A percentile compares a stretch with the other conserved stretches of the same genome.
phyloP scores from a whole-genome alignment of 768 basidiomycete genomes.

The Coprinellus aureogranulatus region DNA sequence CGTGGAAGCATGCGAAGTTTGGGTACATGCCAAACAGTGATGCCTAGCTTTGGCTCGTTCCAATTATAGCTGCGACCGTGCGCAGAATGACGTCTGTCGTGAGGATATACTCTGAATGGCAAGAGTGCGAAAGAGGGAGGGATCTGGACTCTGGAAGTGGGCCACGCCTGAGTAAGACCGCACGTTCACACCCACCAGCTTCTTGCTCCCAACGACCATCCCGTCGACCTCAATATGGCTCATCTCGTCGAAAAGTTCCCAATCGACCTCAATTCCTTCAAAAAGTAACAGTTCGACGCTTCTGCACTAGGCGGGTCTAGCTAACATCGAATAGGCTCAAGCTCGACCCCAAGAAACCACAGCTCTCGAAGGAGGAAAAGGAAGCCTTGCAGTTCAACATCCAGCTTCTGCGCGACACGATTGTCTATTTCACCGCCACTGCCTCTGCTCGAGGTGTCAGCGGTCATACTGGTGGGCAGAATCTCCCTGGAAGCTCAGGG shows the following conservation, averaged over 20 bases:
- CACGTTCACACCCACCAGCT: constrained; percentile 2
- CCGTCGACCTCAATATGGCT: constrained; percentile 19
- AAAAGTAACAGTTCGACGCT: constrained; percentile 48
- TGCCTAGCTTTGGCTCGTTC: too few species aligned
- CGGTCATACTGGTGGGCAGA: constrained; percentile 69
- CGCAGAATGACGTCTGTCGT: too few species aligned
- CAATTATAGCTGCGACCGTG: too few species aligned
- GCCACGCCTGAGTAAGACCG: neutral
- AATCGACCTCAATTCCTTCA: constrained; percentile 74
- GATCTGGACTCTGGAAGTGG: too few species aligned
- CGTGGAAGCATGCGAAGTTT: too few species aligned
- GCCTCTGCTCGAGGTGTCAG: constrained; percentile 84
- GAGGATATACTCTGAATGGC: too few species aligned
- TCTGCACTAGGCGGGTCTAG: neutral
- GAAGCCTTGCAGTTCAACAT: constrained; percentile 64
- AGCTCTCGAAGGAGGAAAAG: constrained; percentile 63
- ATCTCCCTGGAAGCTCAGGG: neutral
- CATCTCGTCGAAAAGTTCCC: constrained; percentile 52
- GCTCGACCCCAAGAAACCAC: constrained; percentile 67
- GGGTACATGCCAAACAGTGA: too few species aligned
- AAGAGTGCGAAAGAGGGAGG: too few species aligned
- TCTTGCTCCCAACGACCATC: constrained; percentile 16
- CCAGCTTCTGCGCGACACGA: constrained; percentile 78
- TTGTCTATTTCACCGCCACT: constrained; percentile 83
- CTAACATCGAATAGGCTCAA: constrained; percentile 46